These are phyloP conservation scores for Scytalidium lignicola DNA, from an alignment of 2,329 filamentous ascomycete species.

Conservation along the genomic window DNA sequence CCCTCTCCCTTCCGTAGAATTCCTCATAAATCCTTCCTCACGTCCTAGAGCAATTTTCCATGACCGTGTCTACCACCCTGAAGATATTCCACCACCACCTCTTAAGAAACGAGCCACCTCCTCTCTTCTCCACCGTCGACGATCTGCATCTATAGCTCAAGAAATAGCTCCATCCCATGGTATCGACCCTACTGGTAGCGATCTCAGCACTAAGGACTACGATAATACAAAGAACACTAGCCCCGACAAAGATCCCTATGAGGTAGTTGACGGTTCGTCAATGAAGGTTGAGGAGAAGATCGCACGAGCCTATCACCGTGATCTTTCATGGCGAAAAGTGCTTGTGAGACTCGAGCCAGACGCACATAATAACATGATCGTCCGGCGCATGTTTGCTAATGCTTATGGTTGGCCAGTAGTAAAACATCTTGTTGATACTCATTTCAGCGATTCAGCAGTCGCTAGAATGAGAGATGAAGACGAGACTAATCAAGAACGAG, in stretches of 20 bases:
- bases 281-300: constrained; percentile 99
- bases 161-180: constrained; percentile 10
- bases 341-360: constrained; percentile 93
- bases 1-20: constrained; percentile 75
- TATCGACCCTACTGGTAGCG: constrained; percentile 38
- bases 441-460: constrained; percentile 73
- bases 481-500: constrained; percentile 63
- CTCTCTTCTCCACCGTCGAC: constrained; percentile 13
- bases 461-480: constrained; percentile 63
- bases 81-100: constrained; percentile 83
- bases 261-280: constrained; percentile 53
- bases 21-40: constrained; percentile 75
- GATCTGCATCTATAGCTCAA: constrained; percentile 9
- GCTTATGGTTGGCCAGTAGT: constrained; percentile 97
- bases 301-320: constrained; percentile 87
- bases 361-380: constrained; percentile 97
- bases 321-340: constrained; percentile 93
- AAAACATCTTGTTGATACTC: constrained; percentile 89
- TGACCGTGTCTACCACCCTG: constrained; percentile 88
- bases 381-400: constrained; percentile 93
- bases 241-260: constrained; percentile 39
- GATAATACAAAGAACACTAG: constrained; percentile 45
- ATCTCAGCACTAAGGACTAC: constrained; percentile 42
- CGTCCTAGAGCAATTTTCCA: constrained; percentile 92
- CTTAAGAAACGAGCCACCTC: constrained; percentile 46